phyloP scores from a whole-genome alignment of 805 yeast species.

The Kazachstania taianensis region DNA sequence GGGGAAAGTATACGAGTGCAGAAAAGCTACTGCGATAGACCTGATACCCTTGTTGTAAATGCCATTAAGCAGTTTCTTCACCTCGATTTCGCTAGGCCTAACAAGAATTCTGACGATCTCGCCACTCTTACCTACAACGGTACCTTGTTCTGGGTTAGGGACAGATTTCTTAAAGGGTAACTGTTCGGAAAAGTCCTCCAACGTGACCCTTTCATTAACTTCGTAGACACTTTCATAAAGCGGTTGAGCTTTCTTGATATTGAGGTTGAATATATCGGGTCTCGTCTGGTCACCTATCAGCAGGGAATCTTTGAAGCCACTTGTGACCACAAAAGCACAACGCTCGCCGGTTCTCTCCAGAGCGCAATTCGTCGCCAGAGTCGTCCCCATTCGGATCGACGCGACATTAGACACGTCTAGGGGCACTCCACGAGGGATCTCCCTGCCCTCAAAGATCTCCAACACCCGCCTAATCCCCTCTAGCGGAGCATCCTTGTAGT shows the following conservation, averaged over 20 bases:
- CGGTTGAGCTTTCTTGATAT: slow-evolving; percentile 60
- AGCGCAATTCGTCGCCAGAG: slow-evolving; percentile 92
- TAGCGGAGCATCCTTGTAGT: slow-evolving; percentile 83
- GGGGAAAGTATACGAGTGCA: slow-evolving; percentile 67
- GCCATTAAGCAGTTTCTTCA: slow-evolving; percentile 33
- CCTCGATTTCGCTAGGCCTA: slow-evolving; percentile 37
- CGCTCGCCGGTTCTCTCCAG: slow-evolving; percentile 86
- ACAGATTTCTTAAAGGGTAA: slow-evolving; percentile 31
- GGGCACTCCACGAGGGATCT: slow-evolving; percentile 49
- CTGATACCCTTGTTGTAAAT: slow-evolving; percentile 49
- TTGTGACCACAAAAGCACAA: slow-evolving; percentile 78
- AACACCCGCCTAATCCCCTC: slow-evolving; percentile 81
- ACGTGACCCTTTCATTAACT: slow-evolving; percentile 81
- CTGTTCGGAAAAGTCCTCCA: slow-evolving; percentile 73
- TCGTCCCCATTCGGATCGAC: slow-evolving; percentile 81
- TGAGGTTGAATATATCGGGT: slow-evolving; percentile 79
- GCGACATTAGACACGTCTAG: slow-evolving; percentile 56
- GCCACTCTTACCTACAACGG: slow-evolving; percentile 53
- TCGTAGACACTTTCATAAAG: slow-evolving; percentile 72
- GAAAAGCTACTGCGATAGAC: slow-evolving; percentile 60
- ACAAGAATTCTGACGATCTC: slow-evolving; percentile 53
- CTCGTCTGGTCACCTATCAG: slow-evolving; percentile 85
- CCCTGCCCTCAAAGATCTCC: slow-evolving; percentile 43
- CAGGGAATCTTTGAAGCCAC: slow-evolving; percentile 77
- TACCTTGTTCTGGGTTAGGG: slow-evolving; percentile 21